phyloP scores from a whole-genome alignment of 169 alveolate genomes.

The Plasmodium inui region DNA sequence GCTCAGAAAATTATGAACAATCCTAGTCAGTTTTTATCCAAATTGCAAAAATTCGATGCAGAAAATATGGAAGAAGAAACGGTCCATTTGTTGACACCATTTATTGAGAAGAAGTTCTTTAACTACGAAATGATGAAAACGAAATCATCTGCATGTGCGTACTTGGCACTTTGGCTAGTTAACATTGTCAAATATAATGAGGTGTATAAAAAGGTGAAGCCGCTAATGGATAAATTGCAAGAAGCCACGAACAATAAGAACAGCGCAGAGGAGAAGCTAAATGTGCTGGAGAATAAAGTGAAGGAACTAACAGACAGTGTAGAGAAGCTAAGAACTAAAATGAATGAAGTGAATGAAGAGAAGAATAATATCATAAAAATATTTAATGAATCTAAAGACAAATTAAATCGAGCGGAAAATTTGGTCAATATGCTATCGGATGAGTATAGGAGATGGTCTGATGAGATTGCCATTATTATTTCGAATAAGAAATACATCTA shows the following conservation, averaged over 20 bases:
- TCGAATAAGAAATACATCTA: slow-evolving; percentile 90
- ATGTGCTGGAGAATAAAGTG: slow-evolving; percentile 91
- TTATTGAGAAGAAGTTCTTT: slow-evolving; percentile 92
- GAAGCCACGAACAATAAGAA: slow-evolving; percentile 92
- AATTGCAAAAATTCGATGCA: slow-evolving; percentile 92
- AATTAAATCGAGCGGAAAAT: slow-evolving; percentile 94
- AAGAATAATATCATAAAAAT: slow-evolving; percentile 91
- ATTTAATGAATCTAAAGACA: slow-evolving; percentile 91
- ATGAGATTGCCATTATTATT: slow-evolving; percentile 91
- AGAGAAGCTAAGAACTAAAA: slow-evolving; percentile 88
- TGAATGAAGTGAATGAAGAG: slow-evolving; percentile 92
- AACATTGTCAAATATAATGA: slow-evolving; percentile 94
- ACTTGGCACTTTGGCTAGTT: slow-evolving; percentile 95
- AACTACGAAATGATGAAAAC: slow-evolving; percentile 94
- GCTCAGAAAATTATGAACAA: slow-evolving; percentile 94
- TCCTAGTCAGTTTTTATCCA: slow-evolving; percentile 93
- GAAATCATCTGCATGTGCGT: slow-evolving; percentile 95
- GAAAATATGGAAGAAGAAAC: slow-evolving; percentile 94
- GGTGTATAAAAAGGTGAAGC: slow-evolving; percentile 94
- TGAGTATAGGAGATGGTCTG: slow-evolving; percentile 96
- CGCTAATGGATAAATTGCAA: slow-evolving; percentile 92
- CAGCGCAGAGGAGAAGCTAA: slow-evolving; percentile 93
- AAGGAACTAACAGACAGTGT: slow-evolving; percentile 88
- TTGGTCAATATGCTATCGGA: slow-evolving; percentile 95
- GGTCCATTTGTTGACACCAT: slow-evolving; percentile 90